phyloP scores from a whole-genome alignment of 176 grass and related monocot species.

The Carex kokanica region DNA sequence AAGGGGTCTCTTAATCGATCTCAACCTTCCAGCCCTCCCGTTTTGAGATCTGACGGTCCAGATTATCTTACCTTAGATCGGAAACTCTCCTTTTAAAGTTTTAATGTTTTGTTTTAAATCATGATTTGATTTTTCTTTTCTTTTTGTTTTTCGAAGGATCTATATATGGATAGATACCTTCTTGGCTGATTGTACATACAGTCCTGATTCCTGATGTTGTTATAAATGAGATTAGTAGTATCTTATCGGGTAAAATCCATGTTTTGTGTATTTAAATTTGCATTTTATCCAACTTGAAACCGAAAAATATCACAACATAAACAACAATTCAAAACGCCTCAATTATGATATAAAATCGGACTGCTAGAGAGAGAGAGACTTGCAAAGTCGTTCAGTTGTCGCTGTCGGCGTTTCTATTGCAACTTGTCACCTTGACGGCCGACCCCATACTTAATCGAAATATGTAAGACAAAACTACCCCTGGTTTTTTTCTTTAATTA shows the following conservation, averaged over 20 bases:
- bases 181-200: constrained; percentile 11
- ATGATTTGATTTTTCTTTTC: background rate
- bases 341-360: background rate
- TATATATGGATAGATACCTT: background rate
- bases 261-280: background rate
- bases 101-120: background rate
- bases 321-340: background rate
- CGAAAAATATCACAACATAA: background rate
- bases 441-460: background rate
- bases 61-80: background rate
- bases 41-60: background rate
- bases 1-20: background rate
- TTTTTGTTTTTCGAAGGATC: constrained; percentile 3
- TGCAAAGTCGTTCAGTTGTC: background rate
- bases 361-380: background rate
- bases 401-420: background rate
- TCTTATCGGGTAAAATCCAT: background rate
- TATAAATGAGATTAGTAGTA: background rate
- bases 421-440: background rate
- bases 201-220: background rate
- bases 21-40: constrained; percentile 5
- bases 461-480: background rate
- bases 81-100: background rate
- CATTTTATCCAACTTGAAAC: background rate
- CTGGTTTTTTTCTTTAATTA: background rate